A percentile compares a stretch with the other conserved stretches of the same genome.
Evolutionary conservation across 2,329 filamentous ascomycete species (phyloP).

Genomic region (Venturia nashicola): DNA sequence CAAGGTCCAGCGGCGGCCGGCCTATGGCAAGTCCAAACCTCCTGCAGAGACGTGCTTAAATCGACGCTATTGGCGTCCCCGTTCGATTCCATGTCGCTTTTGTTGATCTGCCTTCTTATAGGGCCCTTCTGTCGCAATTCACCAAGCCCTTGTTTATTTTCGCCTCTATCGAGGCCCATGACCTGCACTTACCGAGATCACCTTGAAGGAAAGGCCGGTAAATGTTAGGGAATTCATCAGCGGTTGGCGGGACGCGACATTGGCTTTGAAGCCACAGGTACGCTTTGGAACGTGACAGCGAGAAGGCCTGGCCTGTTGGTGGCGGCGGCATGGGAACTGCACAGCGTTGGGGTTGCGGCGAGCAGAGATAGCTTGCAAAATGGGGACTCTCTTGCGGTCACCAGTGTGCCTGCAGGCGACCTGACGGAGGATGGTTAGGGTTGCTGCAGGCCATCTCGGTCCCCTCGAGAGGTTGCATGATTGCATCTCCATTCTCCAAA

Average conservation of each 20-base stretch:
- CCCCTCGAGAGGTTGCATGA: background rate
- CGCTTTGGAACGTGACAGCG: background rate
- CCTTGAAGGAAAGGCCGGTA: background rate
- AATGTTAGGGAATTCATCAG: background rate
- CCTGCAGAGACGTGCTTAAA: background rate
- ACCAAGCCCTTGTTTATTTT: background rate
- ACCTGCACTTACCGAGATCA: background rate
- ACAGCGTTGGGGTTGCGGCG: background rate
- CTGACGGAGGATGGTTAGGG: background rate
- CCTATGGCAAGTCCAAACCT: background rate
- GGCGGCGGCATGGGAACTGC: background rate
- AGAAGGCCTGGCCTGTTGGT: background rate
- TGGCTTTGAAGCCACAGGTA: background rate
- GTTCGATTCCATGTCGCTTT: background rate
- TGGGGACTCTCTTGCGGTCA: background rate
- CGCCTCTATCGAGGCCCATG: background rate
- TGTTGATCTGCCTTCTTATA: constrained; percentile 1
- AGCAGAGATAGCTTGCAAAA: background rate
- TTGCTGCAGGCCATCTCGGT: background rate
- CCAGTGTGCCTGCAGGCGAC: background rate
- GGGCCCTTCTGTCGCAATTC: background rate
- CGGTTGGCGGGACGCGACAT: background rate
- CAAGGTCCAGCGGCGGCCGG: background rate
- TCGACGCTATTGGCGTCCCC: background rate
- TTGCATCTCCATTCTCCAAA: too few species aligned